phyloP scores from a whole-genome alignment of 352 stramenopile species.

The Globisporangium parvum region DNA sequence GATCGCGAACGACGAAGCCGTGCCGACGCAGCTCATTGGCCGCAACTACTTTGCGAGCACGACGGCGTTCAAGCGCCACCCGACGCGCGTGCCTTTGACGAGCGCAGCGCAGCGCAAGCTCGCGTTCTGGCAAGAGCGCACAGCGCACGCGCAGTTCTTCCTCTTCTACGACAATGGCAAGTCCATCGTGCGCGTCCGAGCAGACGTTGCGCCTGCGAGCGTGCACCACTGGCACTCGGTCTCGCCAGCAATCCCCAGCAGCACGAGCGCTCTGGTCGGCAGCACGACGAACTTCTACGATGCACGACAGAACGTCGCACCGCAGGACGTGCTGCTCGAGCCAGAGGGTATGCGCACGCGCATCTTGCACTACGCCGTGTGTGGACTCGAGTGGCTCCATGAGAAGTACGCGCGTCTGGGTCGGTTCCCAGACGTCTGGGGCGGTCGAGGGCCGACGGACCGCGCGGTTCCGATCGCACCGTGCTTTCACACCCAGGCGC shows the following conservation, averaged over 20 bases:
- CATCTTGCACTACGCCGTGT: slow-evolving; percentile 34
- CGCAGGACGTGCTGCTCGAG: slow-evolving; percentile 1
- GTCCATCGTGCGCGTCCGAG: slow-evolving; percentile 25
- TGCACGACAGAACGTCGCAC: slow-evolving; percentile 15
- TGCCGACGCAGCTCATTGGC: slow-evolving; percentile 12
- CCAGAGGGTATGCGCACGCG: slow-evolving; percentile 6
- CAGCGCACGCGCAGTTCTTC: slow-evolving; percentile 29
- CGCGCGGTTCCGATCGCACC: slow-evolving; percentile 19
- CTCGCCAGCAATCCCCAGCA: too few species aligned
- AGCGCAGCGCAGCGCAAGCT: slow-evolving; percentile 12
- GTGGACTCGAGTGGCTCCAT: slow-evolving; percentile 30
- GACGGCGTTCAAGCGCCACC: slow-evolving; percentile 25
- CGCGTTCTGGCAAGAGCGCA: slow-evolving; percentile 21
- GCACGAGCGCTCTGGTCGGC: not conserved
- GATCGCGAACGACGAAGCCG: slow-evolving; percentile 30
- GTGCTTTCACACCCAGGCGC: slow-evolving; percentile 33
- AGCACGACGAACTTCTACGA: slow-evolving; percentile 28
- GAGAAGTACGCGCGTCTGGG: slow-evolving; percentile 33
- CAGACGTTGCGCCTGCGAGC: slow-evolving; percentile 14
- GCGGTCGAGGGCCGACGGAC: slow-evolving; percentile 8
- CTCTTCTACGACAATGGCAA: slow-evolving; percentile 48
- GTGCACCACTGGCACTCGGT: slow-evolving; percentile 28
- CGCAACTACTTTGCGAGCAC: slow-evolving; percentile 24
- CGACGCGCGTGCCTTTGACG: slow-evolving; percentile 17
- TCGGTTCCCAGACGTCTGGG: slow-evolving; percentile 22